Evolutionary conservation across 352 stramenopile genomes (phyloP).

Genomic region (Achlya hypogyna): DNA sequence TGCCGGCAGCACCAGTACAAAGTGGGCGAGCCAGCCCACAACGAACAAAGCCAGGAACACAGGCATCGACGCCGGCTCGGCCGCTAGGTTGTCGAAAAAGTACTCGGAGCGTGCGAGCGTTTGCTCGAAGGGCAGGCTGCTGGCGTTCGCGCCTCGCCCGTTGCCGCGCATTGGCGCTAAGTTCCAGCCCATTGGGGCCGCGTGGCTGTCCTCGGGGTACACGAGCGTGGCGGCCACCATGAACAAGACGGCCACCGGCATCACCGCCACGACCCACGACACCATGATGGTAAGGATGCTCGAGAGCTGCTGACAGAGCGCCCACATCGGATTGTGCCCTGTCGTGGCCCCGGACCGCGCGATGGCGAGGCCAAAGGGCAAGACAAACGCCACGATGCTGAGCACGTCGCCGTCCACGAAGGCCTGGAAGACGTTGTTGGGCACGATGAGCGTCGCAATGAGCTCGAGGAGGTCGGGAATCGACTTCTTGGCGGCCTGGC

Average conservation of each 20-base stretch:
- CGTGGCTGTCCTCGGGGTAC: not conserved
- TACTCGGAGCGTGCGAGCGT: slow-evolving; percentile 10
- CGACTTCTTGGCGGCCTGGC: slow-evolving; percentile 29
- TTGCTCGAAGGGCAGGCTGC: not conserved
- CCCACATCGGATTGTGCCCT: slow-evolving; percentile 16
- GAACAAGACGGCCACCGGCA: slow-evolving; percentile 20
- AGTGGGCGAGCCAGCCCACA: slow-evolving; percentile 45
- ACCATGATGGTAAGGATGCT: slow-evolving; percentile 39
- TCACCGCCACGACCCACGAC: slow-evolving; percentile 28
- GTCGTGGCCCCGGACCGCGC: not conserved
- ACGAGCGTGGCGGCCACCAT: slow-evolving; percentile 6
- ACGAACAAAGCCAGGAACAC: slow-evolving; percentile 38
- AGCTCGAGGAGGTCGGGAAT: slow-evolving; percentile 26
- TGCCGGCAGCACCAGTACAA: slow-evolving; percentile 46
- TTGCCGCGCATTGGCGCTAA: too few relatives aligned
- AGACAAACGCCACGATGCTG: slow-evolving; percentile 41
- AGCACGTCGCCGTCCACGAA: slow-evolving; percentile 33
- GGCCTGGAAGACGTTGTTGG: slow-evolving; percentile 30
- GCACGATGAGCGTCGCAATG: slow-evolving; percentile 32
- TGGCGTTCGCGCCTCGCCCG: not conserved
- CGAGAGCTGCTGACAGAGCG: slow-evolving; percentile 34
- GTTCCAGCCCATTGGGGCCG: not conserved
- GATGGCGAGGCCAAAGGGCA: slow-evolving; percentile 32
- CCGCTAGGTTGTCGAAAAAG: slow-evolving; percentile 34
- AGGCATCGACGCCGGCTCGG: slow-evolving; percentile 21